Evolutionary conservation across 1,284 basidiomycete species (phyloP).

Genomic region (Cutaneotrichosporon sp.): DNA sequence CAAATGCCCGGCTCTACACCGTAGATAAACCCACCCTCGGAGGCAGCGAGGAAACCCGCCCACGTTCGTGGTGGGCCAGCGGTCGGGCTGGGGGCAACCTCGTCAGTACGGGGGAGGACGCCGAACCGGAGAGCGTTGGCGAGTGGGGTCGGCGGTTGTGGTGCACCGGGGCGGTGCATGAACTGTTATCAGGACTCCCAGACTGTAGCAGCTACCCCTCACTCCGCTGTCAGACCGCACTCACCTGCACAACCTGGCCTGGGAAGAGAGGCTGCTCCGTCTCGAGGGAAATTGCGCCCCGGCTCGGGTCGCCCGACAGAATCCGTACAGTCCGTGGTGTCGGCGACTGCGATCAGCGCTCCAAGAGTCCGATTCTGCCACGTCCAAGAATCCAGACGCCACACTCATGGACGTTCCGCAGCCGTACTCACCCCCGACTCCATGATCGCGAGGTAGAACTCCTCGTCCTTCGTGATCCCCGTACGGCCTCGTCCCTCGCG

Average conservation of each 20-base stretch:
- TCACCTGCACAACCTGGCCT: constrained; percentile 62
- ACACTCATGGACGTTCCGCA: neutral
- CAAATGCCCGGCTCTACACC: constrained; percentile 3
- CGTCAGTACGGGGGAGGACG: constrained; percentile 7
- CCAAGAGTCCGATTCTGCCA: no score
- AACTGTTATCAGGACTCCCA: constrained; percentile 14
- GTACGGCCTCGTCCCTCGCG: constrained; percentile 21
- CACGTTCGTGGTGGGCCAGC: neutral
- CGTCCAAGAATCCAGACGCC: no score
- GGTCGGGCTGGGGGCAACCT: neutral
- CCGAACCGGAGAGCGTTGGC: constrained; percentile 7
- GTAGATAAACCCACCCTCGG: constrained; percentile 14
- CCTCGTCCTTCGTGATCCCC: constrained; percentile 58
- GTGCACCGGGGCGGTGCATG: constrained; percentile 6
- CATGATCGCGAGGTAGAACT: constrained; percentile 58
- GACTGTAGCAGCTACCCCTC: no score
- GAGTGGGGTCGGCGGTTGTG: neutral
- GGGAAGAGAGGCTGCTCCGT: constrained; percentile 57
- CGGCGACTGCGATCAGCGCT: neutral
- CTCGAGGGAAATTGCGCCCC: constrained; percentile 68
- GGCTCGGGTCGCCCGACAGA: constrained; percentile 70
- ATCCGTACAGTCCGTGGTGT: constrained; percentile 49
- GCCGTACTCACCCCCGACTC: constrained; percentile 17
- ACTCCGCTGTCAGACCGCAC: constrained; percentile 23
- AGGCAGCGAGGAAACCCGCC: constrained; percentile 11